phyloP scores from a whole-genome alignment of 2,329 filamentous ascomycete genomes.

The Apiospora hydei region DNA sequence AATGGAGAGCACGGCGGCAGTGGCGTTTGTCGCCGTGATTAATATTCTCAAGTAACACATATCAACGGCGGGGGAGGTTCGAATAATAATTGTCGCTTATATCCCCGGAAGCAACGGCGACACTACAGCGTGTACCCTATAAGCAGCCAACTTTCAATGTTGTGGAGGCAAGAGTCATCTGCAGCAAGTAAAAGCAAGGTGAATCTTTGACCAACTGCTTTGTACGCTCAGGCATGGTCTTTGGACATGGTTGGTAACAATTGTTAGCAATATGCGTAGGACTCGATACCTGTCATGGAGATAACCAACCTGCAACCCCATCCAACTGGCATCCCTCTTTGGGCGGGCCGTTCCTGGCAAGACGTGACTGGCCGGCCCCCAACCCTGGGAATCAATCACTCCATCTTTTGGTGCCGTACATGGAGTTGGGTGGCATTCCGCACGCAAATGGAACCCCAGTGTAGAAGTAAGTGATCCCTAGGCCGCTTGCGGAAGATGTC shows the following conservation, averaged over 20 bases:
- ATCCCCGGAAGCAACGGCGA: neutral
- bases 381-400: neutral
- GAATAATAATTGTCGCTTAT: neutral
- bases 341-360: conserved; percentile 2
- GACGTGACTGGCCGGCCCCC: neutral
- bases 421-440: conserved; percentile 1
- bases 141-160: neutral
- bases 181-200: neutral
- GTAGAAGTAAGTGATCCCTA: neutral
- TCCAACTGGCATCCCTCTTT: neutral
- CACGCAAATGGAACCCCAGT: neutral
- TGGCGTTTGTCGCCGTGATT: neutral
- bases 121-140: neutral
- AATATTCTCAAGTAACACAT: neutral
- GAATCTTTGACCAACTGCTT: neutral
- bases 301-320: neutral
- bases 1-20: neutral
- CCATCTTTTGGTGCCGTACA: neutral
- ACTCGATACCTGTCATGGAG: neutral
- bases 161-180: neutral
- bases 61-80: neutral
- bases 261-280: neutral
- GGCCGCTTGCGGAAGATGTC: neutral
- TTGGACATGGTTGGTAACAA: neutral
- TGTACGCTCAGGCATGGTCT: neutral